Evolutionary conservation across 345 rosid genomes (phyloP).

Genomic region (Trapa bicornis): DNA sequence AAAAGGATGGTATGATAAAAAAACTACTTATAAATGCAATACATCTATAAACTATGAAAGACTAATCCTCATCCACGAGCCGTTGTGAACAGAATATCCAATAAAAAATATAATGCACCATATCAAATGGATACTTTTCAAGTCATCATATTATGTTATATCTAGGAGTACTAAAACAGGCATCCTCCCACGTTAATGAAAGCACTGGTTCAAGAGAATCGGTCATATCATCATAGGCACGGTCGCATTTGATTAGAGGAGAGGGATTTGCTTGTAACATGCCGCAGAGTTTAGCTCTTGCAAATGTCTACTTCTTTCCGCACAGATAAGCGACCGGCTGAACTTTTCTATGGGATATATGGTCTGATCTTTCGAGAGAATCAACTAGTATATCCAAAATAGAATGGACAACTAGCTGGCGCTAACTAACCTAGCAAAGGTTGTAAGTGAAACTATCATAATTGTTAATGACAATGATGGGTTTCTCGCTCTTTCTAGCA

Average conservation of each 20-base stretch:
- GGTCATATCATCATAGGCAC: not conserved
- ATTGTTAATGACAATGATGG: conserved; percentile 78
- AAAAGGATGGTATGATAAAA: not conserved
- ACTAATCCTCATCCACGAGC: not conserved
- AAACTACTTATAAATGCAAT: not conserved
- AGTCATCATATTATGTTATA: not conserved
- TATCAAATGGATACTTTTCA: not conserved
- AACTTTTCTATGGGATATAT: not conserved
- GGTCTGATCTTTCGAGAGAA: not conserved
- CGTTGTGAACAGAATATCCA: not conserved
- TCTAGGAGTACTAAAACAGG: not conserved
- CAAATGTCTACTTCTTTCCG: too few relatives aligned
- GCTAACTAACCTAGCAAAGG: conserved; percentile 67
- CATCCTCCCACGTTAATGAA: not conserved
- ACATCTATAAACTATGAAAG: not conserved
- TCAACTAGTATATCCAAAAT: not conserved
- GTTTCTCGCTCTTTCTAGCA: conserved; percentile 23
- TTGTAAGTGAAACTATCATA: conserved; percentile 93
- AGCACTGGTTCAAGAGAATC: not conserved
- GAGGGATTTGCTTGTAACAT: not conserved
- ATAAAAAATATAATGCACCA: not conserved
- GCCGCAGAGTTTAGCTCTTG: not conserved
- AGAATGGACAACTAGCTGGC: not conserved
- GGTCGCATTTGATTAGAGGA: not conserved
- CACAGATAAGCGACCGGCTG: not conserved